Evolutionary conservation across 306 rosid genomes (phyloP).

Genomic region (Dicorynia guianensis): DNA sequence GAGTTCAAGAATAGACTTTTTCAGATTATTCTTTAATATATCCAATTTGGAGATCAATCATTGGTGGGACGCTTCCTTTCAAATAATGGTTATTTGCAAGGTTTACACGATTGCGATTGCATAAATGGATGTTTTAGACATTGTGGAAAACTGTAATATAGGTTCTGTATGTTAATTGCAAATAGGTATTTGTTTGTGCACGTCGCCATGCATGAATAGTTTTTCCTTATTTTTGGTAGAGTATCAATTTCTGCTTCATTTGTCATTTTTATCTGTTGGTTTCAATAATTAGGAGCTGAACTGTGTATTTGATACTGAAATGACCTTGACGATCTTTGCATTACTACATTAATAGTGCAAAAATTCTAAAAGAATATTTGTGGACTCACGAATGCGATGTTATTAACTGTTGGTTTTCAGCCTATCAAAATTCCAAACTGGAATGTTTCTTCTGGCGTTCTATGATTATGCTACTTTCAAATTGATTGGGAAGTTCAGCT

Average conservation of each 20-base stretch:
- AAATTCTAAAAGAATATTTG: not conserved
- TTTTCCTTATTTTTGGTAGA: not conserved
- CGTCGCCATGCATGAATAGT: not conserved
- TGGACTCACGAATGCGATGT: conserved; percentile 23
- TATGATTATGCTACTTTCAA: not conserved
- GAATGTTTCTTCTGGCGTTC: conserved; percentile 22
- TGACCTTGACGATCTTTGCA: not conserved
- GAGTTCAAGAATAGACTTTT: conserved; percentile 43
- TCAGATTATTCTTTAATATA: conserved; percentile 36
- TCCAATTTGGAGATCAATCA: conserved; percentile 52
- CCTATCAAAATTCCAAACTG: conserved; percentile 31
- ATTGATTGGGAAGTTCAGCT: not conserved
- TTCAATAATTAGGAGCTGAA: conserved; percentile 20
- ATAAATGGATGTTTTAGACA: conserved; percentile 26
- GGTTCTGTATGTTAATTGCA: conserved; percentile 25
- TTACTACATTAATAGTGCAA: not conserved
- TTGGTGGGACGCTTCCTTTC: conserved; percentile 49
- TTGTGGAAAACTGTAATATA: conserved; percentile 11
- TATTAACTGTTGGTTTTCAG: conserved; percentile 7
- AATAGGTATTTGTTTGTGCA: not conserved
- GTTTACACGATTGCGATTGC: conserved; percentile 44
- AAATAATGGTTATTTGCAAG: conserved; percentile 51
- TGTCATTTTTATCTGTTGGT: conserved; percentile 33
- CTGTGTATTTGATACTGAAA: conserved; percentile 4
- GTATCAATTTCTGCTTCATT: conserved; percentile 35